Percentiles rank a stretch among this genome's conserved stretches.
phyloP scores from a whole-genome alignment of 345 rosid genomes.

The Citrus medica region DNA sequence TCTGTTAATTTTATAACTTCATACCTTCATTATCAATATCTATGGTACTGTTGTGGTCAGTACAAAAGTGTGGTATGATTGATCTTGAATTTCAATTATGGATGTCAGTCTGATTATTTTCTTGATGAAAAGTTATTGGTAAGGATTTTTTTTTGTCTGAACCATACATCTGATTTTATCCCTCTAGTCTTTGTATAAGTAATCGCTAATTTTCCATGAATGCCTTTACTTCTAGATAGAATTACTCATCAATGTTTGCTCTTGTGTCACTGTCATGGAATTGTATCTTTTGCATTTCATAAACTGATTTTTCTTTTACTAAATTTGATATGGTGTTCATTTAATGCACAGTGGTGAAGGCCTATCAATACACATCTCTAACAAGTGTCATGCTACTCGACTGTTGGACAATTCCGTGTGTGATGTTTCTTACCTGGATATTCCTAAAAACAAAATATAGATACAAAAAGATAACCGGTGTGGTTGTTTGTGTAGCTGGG shows the following conservation, averaged over 20 bases:
- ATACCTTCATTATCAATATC: not conserved
- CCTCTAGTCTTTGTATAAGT: not conserved
- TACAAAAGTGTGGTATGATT: not conserved
- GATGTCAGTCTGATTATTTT: not conserved
- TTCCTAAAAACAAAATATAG: slow-evolving; percentile 79
- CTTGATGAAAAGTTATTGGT: not conserved
- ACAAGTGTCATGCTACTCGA: slow-evolving; percentile 94
- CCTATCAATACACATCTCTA: slow-evolving; percentile 78
- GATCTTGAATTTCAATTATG: not conserved
- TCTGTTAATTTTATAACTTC: not conserved
- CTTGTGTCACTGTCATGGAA: not conserved
- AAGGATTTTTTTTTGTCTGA: not conserved
- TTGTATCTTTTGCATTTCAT: not conserved
- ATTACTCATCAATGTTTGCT: not conserved
- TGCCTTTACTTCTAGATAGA: not conserved
- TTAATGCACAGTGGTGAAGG: slow-evolving; percentile 74
- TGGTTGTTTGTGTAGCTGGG: slow-evolving; percentile 70
- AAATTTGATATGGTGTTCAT: slow-evolving; percentile 10
- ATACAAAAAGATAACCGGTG: slow-evolving; percentile 75
- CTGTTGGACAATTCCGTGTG: slow-evolving; percentile 92
- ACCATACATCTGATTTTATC: not conserved
- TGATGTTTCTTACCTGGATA: slow-evolving; percentile 77
- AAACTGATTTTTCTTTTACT: not conserved
- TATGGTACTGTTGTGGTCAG: not conserved
- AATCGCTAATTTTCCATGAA: not conserved